Evolutionary conservation across 495 filamentous ascomycete genomes (phyloP), one percentile per base, ranked within the genome.

Genomic region (Tuber indicum): DNA sequence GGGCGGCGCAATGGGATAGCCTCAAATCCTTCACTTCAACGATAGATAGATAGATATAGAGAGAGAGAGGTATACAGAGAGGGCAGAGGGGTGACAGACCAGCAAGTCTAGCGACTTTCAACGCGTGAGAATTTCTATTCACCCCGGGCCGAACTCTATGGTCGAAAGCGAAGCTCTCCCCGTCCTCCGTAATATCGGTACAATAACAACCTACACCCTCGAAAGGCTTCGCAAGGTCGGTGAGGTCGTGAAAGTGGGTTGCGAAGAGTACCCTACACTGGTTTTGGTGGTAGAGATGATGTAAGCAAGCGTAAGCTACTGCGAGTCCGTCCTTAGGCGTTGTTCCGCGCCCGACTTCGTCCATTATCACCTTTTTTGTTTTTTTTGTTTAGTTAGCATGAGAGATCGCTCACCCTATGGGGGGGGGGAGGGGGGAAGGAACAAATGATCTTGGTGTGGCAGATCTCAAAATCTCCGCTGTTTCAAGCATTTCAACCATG

Each of bases 301-400:
- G 88, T 49, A 99, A 86, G 81, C 90, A 92, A 1, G 96, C 96
- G 83, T 93, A 98, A 10, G 93, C 94, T 17, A 99, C 90, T 3
- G 96, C 96, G 16, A 91, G 87, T 5, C 96, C 96, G 82, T 98
- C 96, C 77, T 92, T 90, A 1, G 96, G 94, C 3, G 94, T 96
- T 14, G 96, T 99, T 3, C 96, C 96, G 36, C 96, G 89, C 0
- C 96, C 96, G 32, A 99, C 91, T 86, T 99, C 96, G 83, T 99
- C 96, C 95, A 99, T 98, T 82, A 99, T 93, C n/a, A 98, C 78
- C 78, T 80, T 17, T 26, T 62, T 26, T 1, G 39, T 0, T 58
- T 58, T 32, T 36, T 16, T 17, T 36, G 26, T 26, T 16, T 36
- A 0, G 58, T 66, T 36, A 66, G 58, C 26, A 66, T 19, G 26